Conservation (phyloP, 164 flowering plant species). For the Magnolia kwangsiensis region DNA sequence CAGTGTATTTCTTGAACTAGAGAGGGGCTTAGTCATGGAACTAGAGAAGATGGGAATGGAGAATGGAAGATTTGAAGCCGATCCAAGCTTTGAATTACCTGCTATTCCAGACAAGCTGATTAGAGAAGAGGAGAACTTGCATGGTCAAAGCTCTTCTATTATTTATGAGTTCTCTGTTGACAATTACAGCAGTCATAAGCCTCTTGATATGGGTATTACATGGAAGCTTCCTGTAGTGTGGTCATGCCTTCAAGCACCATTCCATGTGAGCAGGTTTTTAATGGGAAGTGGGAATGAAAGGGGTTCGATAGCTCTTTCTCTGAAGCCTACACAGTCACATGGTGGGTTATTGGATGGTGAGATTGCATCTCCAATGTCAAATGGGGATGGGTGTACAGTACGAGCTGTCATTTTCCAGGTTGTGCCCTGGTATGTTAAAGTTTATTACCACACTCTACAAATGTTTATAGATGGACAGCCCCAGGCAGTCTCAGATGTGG, state of each 20-base stretch:
- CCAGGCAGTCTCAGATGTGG: constrained; percentile 30
- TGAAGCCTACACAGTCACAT: constrained; percentile 38
- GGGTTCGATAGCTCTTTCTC: constrained; percentile 82
- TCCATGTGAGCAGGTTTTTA: constrained; percentile 72
- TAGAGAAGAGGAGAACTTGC: constrained; percentile 33
- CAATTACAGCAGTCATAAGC: constrained; percentile 36
- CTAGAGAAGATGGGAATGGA: constrained; percentile 28
- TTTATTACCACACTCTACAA: constrained; percentile 70
- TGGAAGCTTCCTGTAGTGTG: constrained; percentile 85
- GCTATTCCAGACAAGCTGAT: constrained; percentile 48
- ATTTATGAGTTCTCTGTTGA: constrained; percentile 52
- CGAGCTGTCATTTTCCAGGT: constrained; percentile 73
- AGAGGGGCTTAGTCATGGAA: constrained; percentile 42
- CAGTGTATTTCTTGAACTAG: constrained; percentile 67
- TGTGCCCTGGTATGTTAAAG: constrained; percentile 97
- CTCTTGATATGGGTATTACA: constrained; percentile 61
- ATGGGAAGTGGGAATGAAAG: constrained; percentile 99
- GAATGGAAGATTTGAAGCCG: constrained; percentile 15
- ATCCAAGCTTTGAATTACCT: constrained; percentile 52
- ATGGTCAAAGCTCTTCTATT: constrained; percentile 34
- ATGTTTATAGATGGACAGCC: constrained; percentile 57
- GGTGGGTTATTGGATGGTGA: constrained; percentile 19
- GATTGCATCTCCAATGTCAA: not conserved
- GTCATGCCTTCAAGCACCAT: constrained; percentile 70
- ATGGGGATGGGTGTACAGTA: constrained; percentile 40